Percentiles rank a stretch among this genome's conserved stretches.
Evolutionary conservation across 768 basidiomycete species (phyloP).

Genomic region (Mycena filopes): DNA sequence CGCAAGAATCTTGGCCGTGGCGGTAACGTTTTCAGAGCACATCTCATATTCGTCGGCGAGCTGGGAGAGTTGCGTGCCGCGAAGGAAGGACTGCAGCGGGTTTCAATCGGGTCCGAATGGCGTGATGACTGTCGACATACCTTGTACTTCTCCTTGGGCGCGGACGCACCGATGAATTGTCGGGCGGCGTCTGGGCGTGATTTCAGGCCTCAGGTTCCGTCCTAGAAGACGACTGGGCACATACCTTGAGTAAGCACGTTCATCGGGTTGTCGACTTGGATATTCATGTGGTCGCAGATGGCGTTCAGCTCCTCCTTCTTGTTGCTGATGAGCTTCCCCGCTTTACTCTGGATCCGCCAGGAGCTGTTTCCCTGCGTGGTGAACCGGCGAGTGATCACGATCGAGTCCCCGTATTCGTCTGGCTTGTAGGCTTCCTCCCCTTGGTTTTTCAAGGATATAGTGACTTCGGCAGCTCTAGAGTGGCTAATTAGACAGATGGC

Average conservation of each 20-base stretch:
- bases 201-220: background rate
- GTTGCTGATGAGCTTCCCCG: conserved; percentile 72
- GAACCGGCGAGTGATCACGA: conserved; percentile 86
- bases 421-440: conserved; percentile 91
- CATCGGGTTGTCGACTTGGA: conserved; percentile 97
- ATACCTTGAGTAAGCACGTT: conserved; percentile 90
- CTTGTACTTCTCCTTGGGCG: conserved; percentile 61
- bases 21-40: conserved; percentile 76
- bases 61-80: conserved; percentile 91
- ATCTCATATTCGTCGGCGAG: conserved; percentile 90
- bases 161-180: conserved; percentile 87
- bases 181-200: conserved; percentile 64
- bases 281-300: conserved; percentile 95
- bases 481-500: conserved; percentile 1
- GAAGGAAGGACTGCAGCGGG: conserved; percentile 83
- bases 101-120: background rate
- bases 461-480: conserved; percentile 75
- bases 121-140: conserved; percentile 52
- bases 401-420: conserved; percentile 86
- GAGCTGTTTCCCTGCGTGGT: conserved; percentile 76
- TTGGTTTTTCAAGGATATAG: conserved; percentile 86
- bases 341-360: conserved; percentile 85
- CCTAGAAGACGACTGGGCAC: conserved; percentile 5
- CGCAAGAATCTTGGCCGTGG: conserved; percentile 70
- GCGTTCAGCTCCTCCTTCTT: conserved; percentile 88